Conservation (phyloP, 2,329 filamentous ascomycete genomes). For the Delphinella strobiligena region DNA sequence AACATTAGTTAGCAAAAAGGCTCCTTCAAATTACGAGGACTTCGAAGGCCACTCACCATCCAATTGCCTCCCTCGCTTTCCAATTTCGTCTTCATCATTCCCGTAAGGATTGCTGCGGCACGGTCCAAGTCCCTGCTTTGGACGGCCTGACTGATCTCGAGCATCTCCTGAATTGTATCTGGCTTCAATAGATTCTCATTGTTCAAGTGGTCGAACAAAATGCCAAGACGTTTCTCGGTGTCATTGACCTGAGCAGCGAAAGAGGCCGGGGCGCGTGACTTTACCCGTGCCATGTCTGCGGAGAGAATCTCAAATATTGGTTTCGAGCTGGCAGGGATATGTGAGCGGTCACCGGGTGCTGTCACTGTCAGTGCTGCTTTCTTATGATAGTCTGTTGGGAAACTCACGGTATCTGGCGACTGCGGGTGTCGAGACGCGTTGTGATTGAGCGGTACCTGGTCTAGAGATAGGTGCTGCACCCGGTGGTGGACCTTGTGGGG, state of each 20-base stretch:
- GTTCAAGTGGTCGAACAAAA: slow-evolving; percentile 95
- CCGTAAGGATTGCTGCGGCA: slow-evolving; percentile 31
- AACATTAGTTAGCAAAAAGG: slow-evolving; percentile 4
- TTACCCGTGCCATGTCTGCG: slow-evolving; percentile 79
- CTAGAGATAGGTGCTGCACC: slow-evolving; percentile 23
- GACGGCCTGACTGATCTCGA: slow-evolving; percentile 37
- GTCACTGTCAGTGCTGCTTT: background rate
- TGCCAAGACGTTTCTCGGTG: slow-evolving; percentile 80
- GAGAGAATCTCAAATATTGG: slow-evolving; percentile 71
- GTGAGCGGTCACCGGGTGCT: slow-evolving; percentile 62
- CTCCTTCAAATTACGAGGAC: background rate
- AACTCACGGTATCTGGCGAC: slow-evolving; percentile 59
- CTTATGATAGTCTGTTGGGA: background rate
- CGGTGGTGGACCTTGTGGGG: slow-evolving; percentile 31
- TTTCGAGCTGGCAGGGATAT: slow-evolving; percentile 68
- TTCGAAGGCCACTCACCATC: slow-evolving; percentile 35
- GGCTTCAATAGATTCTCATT: slow-evolving; percentile 82
- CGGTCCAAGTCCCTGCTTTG: slow-evolving; percentile 32
- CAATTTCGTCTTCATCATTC: slow-evolving; percentile 35
- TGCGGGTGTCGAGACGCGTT: slow-evolving; percentile 34
- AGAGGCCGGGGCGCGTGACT: slow-evolving; percentile 69
- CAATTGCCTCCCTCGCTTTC: slow-evolving; percentile 36
- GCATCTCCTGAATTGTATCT: slow-evolving; percentile 59
- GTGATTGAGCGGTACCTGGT: slow-evolving; percentile 38
- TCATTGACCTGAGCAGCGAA: slow-evolving; percentile 86